Base-by-base conservation (phyloP, 202 grass and related monocot genomes). In the Brachypodium distachyon region DNA sequence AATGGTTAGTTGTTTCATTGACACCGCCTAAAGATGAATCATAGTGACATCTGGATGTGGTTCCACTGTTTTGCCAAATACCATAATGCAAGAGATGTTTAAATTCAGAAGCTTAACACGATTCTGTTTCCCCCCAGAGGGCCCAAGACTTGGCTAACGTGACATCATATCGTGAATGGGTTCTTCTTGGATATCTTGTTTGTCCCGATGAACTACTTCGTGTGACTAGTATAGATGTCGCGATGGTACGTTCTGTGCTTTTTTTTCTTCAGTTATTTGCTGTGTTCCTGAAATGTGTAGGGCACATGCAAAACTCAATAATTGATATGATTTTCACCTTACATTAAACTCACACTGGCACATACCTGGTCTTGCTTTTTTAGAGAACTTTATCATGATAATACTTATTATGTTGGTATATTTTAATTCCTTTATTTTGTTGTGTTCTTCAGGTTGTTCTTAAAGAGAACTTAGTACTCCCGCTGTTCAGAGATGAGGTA, bases 91-190 rank as follows among this genome's bases (percentile, higher is more conserved):
- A 68, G 25, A 73, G 34, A 32, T 51, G 61, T 61, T 61, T 5
- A 49, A 59, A 38, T 31, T 74, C n/a, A 32, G 61, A 79, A 12
- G 22, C 42, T 73, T 83, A 61, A 67, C 23, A 36, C 77, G 17
- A 34, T 77, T 65, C 12, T 88, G 18, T 77, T 84, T 92, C 65
- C 14, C 65, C 67, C 56, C 84, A 97, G 95, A 97, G 95, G 83
- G 95, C 95, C 77, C 95, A 97, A 88, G 95, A 97, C 80, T 87
- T 97, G 82, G 95, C 95, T 61, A 92, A 97, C 86, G 95, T 92
- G 39, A 97, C 95, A 23, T 97, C 87, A 32, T 97, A 97, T 76
- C 84, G 89, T 67, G 91, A 97, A 71, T 97, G 95, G 91, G 87
- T 97, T 91, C 77, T 94, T 74, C 81, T 97, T 78, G 95, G 95